Base-by-base conservation (phyloP, 1,284 basidiomycete species). In the Cutaneotrichosporon daszewskae region DNA sequence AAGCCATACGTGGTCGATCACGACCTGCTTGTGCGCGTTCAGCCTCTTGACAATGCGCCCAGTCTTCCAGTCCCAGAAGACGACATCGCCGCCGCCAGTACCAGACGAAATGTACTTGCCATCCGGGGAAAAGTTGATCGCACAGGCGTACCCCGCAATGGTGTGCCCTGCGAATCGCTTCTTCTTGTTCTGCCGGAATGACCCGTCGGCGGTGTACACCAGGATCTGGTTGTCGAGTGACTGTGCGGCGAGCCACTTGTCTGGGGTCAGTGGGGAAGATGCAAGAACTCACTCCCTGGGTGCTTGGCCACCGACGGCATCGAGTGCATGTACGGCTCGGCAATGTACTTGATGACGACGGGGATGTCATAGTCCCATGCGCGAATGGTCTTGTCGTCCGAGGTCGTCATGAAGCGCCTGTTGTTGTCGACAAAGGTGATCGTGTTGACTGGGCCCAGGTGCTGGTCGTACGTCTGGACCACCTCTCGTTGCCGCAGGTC, bases 51-150 rank as follows among this genome's bases (percentile, higher is more conserved):
- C 85, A 66, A 98, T 87, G 53, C 86, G 81, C 4, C 89, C 86
- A n/a, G 83, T 90, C 75, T 97, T 98, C 89, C 90, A 98, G 72
- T 98, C 95, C 95, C 94, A 99, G 71, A 97, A 95, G 13, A 97
- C 87, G 33, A 99, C 77, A 67, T 95, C 91, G 2, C 95, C 95
- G 51, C 85, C 82, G 3, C 87, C 87, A 60, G 97, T 94, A 23
- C 95, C 95, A 42, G 88, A 92, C 59, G 87, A 92, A 59, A 99
- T 84, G 83, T 89, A 73, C 69, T 89, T 88, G 14, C 95, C 95
- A 64, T 99, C 95, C 0, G 95, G 92, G 18, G 90, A 95, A 72
- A 98, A 98, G 19, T 86, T 90, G 33, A 97, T 82, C 63, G 91
- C 85, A 66, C 91, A 97, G 3, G 94, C 94, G 69, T 96, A 98